Evolutionary conservation across 139 green algal genomes (phyloP), one percentile per base, ranked within the genome.

Genomic region (Parachlorella kessleri): DNA sequence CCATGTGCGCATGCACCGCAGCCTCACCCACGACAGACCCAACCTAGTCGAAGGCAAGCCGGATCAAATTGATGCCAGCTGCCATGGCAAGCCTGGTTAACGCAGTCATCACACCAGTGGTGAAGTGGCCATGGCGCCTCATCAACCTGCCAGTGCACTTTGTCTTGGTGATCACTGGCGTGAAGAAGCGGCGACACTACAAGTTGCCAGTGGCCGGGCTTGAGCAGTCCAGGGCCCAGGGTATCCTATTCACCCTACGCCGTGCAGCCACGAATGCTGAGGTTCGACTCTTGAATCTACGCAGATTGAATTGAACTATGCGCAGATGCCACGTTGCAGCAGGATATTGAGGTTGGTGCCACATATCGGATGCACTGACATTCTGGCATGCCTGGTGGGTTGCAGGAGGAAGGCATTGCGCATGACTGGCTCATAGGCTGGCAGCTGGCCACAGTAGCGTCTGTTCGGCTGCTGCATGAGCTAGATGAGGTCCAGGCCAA

Each of bases 401-500:
- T 18, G 48, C 48, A 88, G 75, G 75, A 88, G 41, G 74, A 70
- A 37, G 24, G 30, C 21, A 38, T 80, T 5, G 70, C 64, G 41
- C 55, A 66, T 23, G 64, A 69, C 35, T 86, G 81, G 84, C 66
- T 86, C 40, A 48, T 40, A 8, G 69, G 73, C 28, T 48, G 85
- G 18, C 70, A 86, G 65, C 41, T 88, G n/a, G 41, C 79, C 4
- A 74, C 85, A 32, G 32, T 88, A 23, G 68, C 79, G 7, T 76
- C 73, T 9, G 66, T 72, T 71, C 80, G 83, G 30, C 14, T 88
- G 42, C 55, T 86, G 48, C 65, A 68, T 23, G 84, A 88, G 28
- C 23, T 90, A 6, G 59, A 83, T 8, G 72, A 48, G 14, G 73
- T 90, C 33, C 80, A 90, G 14, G 40, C 37, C 28, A 84, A 81